Conservation (phyloP, 2,329 filamentous ascomycete species). For the Colletotrichum scovillei region DNA sequence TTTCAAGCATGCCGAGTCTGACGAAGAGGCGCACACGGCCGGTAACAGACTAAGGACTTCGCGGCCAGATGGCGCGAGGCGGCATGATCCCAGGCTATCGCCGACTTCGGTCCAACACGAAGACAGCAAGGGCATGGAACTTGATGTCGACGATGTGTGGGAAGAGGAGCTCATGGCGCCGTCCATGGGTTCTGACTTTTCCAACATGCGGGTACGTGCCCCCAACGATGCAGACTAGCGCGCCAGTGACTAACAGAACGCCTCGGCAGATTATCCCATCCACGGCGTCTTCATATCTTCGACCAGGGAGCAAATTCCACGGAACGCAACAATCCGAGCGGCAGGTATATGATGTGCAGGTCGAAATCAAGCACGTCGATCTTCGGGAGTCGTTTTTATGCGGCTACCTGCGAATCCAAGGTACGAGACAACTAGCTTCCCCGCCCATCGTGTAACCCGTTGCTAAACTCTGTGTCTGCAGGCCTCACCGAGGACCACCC, state of each 20-base stretch:
- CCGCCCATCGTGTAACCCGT: constrained; percentile 27
- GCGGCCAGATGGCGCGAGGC: constrained; percentile 7
- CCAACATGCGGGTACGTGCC: constrained; percentile 48
- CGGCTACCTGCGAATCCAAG: constrained; percentile 95
- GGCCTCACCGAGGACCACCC: constrained; percentile 95
- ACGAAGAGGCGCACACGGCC: constrained; percentile 44
- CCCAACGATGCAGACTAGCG: neutral
- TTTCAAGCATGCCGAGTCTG: constrained; percentile 53
- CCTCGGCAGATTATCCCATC: constrained; percentile 73
- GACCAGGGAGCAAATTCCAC: constrained; percentile 86
- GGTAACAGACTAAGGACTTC: constrained; percentile 14
- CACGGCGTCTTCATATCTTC: constrained; percentile 86
- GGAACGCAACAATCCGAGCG: constrained; percentile 94
- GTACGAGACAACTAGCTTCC: constrained; percentile 57
- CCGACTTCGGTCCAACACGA: constrained; percentile 7
- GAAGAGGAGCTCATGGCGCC: constrained; percentile 47
- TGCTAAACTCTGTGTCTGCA: constrained; percentile 49
- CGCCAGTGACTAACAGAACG: constrained; percentile 6
- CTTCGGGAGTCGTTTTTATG: constrained; percentile 94
- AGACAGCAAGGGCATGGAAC: constrained; percentile 42
- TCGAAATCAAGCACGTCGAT: constrained; percentile 96
- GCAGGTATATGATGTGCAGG: constrained; percentile 94
- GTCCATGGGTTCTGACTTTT: constrained; percentile 52
- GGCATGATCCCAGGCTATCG: constrained; percentile 6
- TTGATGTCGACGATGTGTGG: constrained; percentile 26